These are phyloP conservation scores for Pinguiococcus pyrenoidosus DNA, from an alignment of 108 stramenopile genomes.

Conservation along the genomic window DNA sequence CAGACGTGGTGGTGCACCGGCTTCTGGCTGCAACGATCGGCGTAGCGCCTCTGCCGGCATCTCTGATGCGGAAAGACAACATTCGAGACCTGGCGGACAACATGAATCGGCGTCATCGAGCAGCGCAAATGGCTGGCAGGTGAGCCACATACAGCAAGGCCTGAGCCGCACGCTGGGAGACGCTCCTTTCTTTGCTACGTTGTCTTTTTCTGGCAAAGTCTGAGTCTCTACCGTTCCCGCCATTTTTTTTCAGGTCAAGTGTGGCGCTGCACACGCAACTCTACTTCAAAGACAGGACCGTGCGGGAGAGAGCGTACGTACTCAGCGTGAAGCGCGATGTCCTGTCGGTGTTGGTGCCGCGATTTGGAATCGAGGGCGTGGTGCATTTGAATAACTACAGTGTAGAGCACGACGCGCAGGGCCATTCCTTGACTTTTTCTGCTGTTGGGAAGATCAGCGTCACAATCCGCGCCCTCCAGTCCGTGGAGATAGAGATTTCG, in stretches of 20 bases:
- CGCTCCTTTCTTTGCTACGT: no score
- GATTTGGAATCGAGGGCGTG: slow-evolving; percentile 93
- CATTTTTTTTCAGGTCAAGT: no score
- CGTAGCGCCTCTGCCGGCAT: slow-evolving; percentile 66
- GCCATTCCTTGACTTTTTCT: no score
- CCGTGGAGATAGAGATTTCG: no score
- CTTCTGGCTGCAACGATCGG: slow-evolving; percentile 84
- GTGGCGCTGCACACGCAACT: slow-evolving; percentile 77
- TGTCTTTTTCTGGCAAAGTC: no score
- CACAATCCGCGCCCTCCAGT: no score
- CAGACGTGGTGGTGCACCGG: slow-evolving; percentile 96
- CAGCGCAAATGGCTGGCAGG: slow-evolving; percentile 69
- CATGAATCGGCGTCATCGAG: slow-evolving; percentile 89
- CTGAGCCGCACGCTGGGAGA: no score
- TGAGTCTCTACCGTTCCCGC: no score
- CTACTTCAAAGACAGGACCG: slow-evolving; percentile 56
- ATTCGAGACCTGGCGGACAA: slow-evolving; percentile 63
- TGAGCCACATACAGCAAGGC: no score
- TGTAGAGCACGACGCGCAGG: no score
- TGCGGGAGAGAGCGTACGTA: slow-evolving; percentile 51
- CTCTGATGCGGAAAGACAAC: slow-evolving; percentile 18
- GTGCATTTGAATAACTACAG: slow-evolving; percentile 16
- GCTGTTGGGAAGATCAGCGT: no score
- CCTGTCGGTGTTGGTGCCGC: slow-evolving; percentile 77
- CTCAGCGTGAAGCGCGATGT: slow-evolving; percentile 61